Evolutionary conservation across 345 rosid genomes (phyloP).

Genomic region (Microthlaspi erraticum): DNA sequence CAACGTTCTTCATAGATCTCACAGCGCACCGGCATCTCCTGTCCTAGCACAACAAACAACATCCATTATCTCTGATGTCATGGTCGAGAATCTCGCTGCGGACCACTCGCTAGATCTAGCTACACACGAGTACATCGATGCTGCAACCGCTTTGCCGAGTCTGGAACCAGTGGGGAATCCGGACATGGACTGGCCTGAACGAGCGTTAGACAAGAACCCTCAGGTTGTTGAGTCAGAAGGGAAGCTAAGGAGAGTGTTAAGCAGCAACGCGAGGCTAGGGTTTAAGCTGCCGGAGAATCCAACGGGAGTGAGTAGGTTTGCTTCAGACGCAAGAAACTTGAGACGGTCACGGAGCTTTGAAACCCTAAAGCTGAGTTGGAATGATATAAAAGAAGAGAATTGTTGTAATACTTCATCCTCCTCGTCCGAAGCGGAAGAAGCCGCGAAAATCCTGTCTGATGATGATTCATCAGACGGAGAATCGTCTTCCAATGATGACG

Average conservation of each 20-base stretch:
- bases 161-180: constrained; percentile 29
- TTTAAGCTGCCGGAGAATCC: constrained; percentile 52
- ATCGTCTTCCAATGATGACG: constrained; percentile 40
- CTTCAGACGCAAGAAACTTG: constrained; percentile 50
- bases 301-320: constrained; percentile 48
- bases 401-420: constrained; percentile 34
- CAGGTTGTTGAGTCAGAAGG: constrained; percentile 59
- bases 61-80: constrained; percentile 70
- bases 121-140: constrained; percentile 48
- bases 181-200: constrained; percentile 86
- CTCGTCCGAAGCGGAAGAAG: constrained; percentile 57
- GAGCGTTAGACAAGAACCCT: constrained; percentile 73
- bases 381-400: constrained; percentile 50
- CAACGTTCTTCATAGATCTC: constrained; percentile 40
- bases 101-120: constrained; percentile 54
- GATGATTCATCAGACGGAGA: constrained; percentile 40
- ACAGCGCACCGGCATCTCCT: constrained; percentile 94
- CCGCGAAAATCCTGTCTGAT: constrained; percentile 47
- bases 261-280: constrained; percentile 77
- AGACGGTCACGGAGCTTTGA: constrained; percentile 78
- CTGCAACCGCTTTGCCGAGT: constrained; percentile 38
- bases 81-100: constrained; percentile 43
- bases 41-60: constrained; percentile 58
- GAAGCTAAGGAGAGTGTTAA: constrained; percentile 70
- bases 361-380: constrained; percentile 54